Evolutionary conservation across 352 stramenopile genomes (phyloP).

Genomic region (Phytophthora quininea): DNA sequence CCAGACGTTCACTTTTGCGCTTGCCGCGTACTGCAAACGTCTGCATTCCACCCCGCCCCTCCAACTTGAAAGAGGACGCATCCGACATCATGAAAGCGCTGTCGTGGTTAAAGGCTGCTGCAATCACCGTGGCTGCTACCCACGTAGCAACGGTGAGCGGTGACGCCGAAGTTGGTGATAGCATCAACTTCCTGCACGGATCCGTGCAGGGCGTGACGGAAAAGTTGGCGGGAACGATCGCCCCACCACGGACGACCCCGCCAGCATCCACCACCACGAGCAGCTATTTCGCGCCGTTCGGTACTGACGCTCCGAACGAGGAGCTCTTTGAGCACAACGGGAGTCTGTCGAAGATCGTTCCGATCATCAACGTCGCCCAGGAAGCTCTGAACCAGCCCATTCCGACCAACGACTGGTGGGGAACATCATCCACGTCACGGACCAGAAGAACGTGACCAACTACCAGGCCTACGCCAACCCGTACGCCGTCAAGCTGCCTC

Average conservation of each 20-base stretch:
- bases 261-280: neutral
- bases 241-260: neutral
- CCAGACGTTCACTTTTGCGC: neutral
- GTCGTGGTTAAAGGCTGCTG: neutral
- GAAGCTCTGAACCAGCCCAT: conserved; percentile 59
- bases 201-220: neutral
- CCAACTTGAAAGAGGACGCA: neutral
- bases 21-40: conserved; percentile 7
- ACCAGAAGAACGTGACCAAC: conserved; percentile 45
- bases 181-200: neutral
- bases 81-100: neutral
- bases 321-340: conserved; percentile 42
- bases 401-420: conserved; percentile 87
- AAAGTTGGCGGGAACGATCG: neutral
- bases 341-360: conserved; percentile 35
- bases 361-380: conserved; percentile 62
- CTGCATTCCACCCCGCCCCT: neutral
- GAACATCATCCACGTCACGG: conserved; percentile 65
- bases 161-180: neutral
- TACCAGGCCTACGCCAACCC: conserved; percentile 70
- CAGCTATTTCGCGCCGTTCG: conserved; percentile 33
- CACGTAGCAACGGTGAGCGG: neutral
- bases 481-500: conserved; percentile 64
- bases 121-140: neutral
- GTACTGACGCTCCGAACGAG: conserved; percentile 32